Evolutionary conservation across 768 basidiomycete genomes (phyloP).

Genomic region (Coprinopsis marcescibilis): DNA sequence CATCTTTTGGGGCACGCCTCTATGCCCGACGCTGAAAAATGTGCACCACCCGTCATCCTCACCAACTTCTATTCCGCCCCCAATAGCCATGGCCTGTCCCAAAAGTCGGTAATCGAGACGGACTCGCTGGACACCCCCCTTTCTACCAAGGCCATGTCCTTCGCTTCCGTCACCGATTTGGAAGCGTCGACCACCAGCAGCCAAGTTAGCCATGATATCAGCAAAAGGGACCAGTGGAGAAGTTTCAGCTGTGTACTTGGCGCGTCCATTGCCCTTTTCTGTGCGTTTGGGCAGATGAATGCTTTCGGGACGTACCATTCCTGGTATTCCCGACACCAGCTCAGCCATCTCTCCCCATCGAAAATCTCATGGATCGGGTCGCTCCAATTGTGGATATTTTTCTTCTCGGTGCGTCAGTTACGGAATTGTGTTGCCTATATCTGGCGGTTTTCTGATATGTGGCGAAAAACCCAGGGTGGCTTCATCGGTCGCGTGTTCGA

Average conservation of each 20-base stretch:
- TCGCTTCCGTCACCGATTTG: background rate
- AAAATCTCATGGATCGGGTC: constrained; percentile 70
- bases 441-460: too few relatives aligned
- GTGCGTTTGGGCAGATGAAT: constrained; percentile 66
- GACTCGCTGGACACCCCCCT: background rate
- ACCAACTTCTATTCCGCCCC: background rate
- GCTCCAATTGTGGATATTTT: constrained; percentile 63
- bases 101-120: background rate
- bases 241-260: constrained; percentile 38
- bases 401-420: constrained; percentile 48
- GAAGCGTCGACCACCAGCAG: background rate
- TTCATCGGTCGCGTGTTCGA: constrained; percentile 59
- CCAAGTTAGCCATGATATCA: background rate
- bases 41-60: background rate
- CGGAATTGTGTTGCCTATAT: too few relatives aligned
- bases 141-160: constrained; percentile 2
- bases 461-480: too few relatives aligned
- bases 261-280: constrained; percentile 60
- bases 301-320: constrained; percentile 70
- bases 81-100: background rate
- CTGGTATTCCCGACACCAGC: constrained; percentile 60
- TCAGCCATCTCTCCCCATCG: constrained; percentile 42
- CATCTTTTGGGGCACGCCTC: background rate
- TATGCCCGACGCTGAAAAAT: constrained; percentile 18
- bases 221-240: background rate